Evolutionary conservation across 192 early-diverging fungal genomes (phyloP), one percentile per base, ranked within the genome.

Genomic region (Podila minutissima): DNA sequence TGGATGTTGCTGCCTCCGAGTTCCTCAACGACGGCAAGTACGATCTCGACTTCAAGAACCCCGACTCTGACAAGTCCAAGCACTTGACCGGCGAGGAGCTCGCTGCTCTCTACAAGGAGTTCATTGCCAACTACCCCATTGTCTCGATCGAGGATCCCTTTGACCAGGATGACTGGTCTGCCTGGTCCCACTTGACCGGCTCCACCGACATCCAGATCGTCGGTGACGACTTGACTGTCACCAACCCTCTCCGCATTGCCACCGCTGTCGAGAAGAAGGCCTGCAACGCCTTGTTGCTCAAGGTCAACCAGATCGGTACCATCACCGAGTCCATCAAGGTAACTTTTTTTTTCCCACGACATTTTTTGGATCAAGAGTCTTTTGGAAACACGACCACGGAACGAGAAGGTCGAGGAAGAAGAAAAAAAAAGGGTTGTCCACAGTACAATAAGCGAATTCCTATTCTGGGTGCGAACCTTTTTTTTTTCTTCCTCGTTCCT

Each of bases 291-390:
- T 91, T 99, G 50, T 88, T 99, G 76, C 91, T 99, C 83, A 99
- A 99, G 91, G 96, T 99, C 74, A 99, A 99, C 92, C 97, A 98
- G 86, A 99, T 99, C 85, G 97, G 97, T 64, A 95, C 95, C 67
- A 90, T 99, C 32, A 96, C 94, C 79, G 97, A 99, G 89, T 94
- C 93, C 58, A 99, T 99, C 87, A 58, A 74, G 63, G 83, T 79
- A 82, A 68, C 46, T 28, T 26, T 15, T n/a, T 57, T 32, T 33
- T 69, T 41, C 19, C 17, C 12, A 15, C 19, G 13, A 22, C 15
- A 32, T 59, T 17, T 17, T 65, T 57, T 57, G 24, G 6, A 28
- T 24, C 26, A 4, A n/a, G 5, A 53, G 19, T 53, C 50, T 53
- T 8, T 9, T 37, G 35, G 9, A 37, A 37, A 37, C 35, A 11